Base-by-base conservation (phyloP, 176 grass and related monocot genomes). In the Phoenix roebelenii region DNA sequence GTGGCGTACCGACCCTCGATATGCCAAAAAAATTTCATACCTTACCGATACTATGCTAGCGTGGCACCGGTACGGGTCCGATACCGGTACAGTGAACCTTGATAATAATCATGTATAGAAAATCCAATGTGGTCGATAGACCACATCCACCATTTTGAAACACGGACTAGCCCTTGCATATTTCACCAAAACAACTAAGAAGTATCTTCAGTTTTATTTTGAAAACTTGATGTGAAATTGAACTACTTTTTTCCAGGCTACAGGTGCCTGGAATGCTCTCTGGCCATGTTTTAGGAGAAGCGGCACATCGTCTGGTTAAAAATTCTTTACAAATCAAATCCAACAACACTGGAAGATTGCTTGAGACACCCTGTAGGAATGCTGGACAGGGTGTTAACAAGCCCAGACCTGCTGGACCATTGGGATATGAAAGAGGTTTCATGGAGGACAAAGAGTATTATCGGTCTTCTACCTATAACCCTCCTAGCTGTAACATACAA, bases 231-330 rank as follows among this genome's bases (percentile, higher is more conserved):
- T 83, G 54, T 48, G 35, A 44, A 14, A 19, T 49, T 22, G 24
- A 54, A 60, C 30, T 65, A 9, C 35, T 25, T 48, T 59, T 79
- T 79, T 68, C 53, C 83, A 96, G 92, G 75, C 75, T 75, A 68
- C 92, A 85, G 54, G 80, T 98, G 55, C 78, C 67, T 55, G 93
- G 93, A 64, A 87, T 84, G 59, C 82, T 98, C 18, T 89, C 87
- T 59, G 87, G 87, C 19, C 82, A 77, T 80, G 63, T 88, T 56
- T 76, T 98, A 59, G 93, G 87, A 68, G 79, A 74, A 74, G 93
- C 87, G 64, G 87, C 93, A 61, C 93, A 98, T 72, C 84, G 93
- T 59, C 81, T 98, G 51, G 70, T 98, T 35, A 98, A 77, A 88
- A 92, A 98, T 52, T 92, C 93, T 48, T 69, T 98, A 25, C 87